These are phyloP conservation scores for Sphaerulina musiva DNA, from an alignment of 2,329 filamentous ascomycete genomes.

Conservation along the genomic window DNA sequence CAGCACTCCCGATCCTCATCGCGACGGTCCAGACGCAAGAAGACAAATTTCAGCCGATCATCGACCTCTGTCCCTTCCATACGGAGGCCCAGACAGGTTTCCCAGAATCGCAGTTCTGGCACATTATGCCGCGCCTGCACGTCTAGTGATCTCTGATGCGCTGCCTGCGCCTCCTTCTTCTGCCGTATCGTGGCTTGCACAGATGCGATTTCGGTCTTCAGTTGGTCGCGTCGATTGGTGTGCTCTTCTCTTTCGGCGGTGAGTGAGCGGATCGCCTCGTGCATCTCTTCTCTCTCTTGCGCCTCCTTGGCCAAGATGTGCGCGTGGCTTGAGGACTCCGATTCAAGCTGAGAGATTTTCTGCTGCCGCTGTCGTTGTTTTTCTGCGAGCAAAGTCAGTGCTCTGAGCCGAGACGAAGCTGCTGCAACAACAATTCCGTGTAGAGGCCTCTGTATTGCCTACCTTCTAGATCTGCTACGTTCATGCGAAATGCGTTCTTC, in stretches of 20 bases:
- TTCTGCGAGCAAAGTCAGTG: slow-evolving; percentile 50
- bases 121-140: slow-evolving; percentile 81
- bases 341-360: slow-evolving; percentile 74
- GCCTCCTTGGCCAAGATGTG: slow-evolving; percentile 70
- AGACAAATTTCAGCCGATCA: slow-evolving; percentile 84
- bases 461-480: slow-evolving; percentile 86
- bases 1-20: slow-evolving; percentile 85
- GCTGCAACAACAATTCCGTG: not conserved
- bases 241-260: slow-evolving; percentile 51
- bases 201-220: slow-evolving; percentile 54
- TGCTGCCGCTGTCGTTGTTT: slow-evolving; percentile 84
- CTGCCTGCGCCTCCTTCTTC: slow-evolving; percentile 63
- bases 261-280: slow-evolving; percentile 52
- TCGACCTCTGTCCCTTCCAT: slow-evolving; percentile 72
- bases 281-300: slow-evolving; percentile 63
- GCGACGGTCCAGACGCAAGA: slow-evolving; percentile 75
- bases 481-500: slow-evolving; percentile 87
- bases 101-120: slow-evolving; percentile 94
- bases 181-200: slow-evolving; percentile 65
- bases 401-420: not conserved
- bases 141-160: slow-evolving; percentile 68
- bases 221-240: slow-evolving; percentile 48
- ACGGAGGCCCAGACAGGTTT: slow-evolving; percentile 76
- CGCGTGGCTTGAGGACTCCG: slow-evolving; percentile 64
- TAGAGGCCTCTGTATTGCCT: slow-evolving; percentile 24